These are phyloP conservation scores for Ceratocystis alfenasii DNA, from an alignment of 2,329 filamentous ascomycete species.

Conservation along the genomic window DNA sequence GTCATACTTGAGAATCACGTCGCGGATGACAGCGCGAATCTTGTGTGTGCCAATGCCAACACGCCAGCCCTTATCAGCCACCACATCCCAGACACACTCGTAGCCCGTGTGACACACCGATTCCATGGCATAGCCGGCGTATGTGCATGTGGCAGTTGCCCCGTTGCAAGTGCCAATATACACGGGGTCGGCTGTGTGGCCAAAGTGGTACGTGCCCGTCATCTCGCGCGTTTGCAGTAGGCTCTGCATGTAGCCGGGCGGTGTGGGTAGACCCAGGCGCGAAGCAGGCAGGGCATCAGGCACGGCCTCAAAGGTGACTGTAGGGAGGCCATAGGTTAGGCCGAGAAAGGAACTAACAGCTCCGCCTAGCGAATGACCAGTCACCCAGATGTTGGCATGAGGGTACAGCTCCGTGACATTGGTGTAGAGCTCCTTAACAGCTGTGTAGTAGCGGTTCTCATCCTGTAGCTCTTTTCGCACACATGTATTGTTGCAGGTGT, in stretches of 20 bases:
- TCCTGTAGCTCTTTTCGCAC: conserved; percentile 60
- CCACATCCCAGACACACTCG: conserved; percentile 86
- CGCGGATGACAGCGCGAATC: conserved; percentile 75
- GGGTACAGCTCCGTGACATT: conserved; percentile 89
- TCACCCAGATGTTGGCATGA: conserved; percentile 71
- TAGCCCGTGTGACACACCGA: conserved; percentile 80
- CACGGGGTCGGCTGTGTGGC: conserved; percentile 89
- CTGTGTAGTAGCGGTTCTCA: conserved; percentile 85
- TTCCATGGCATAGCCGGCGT: conserved; percentile 88
- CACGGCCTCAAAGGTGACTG: conserved; percentile 86
- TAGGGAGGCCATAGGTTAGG: conserved; percentile 78
- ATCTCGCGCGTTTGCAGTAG: conserved; percentile 57
- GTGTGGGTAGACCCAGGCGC: conserved; percentile 72
- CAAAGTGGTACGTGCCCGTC: conserved; percentile 80
- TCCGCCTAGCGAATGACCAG: conserved; percentile 86
- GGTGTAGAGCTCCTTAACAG: conserved; percentile 76
- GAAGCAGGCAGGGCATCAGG: conserved; percentile 79
- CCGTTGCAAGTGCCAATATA: conserved; percentile 91
- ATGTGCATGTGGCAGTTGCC: conserved; percentile 75
- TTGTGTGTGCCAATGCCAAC: conserved; percentile 85
- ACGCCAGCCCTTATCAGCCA: conserved; percentile 82
- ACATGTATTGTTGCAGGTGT: conserved; percentile 86
- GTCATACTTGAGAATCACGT: conserved; percentile 77
- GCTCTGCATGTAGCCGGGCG: conserved; percentile 62
- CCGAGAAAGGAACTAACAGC: conserved; percentile 80